Evolutionary conservation across 1,284 basidiomycete species (phyloP).

Genomic region (Heliocybe sulcata): DNA sequence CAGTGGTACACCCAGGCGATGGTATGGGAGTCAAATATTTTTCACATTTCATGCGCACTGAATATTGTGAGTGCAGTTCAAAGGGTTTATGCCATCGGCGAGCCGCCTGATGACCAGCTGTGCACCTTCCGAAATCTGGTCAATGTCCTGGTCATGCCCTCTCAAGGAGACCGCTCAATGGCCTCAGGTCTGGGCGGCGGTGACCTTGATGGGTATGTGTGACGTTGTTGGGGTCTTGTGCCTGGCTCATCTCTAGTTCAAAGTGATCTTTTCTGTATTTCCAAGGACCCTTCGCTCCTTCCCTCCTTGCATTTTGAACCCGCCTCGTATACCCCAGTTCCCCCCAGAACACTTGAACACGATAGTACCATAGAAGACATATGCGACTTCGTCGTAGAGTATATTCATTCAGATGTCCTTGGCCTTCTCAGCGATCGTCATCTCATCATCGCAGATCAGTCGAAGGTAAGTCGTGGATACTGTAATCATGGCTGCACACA

Average conservation of each 20-base stretch:
- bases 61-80: neutral
- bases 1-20: slow-evolving; percentile 68
- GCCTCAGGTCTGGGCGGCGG: slow-evolving; percentile 63
- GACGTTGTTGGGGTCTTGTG: slow-evolving; percentile 18
- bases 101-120: slow-evolving; percentile 47
- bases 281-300: slow-evolving; percentile 38
- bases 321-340: slow-evolving; percentile 41
- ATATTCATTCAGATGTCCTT: slow-evolving; percentile 73
- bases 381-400: slow-evolving; percentile 77
- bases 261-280: slow-evolving; percentile 29
- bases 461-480: slow-evolving; percentile 32
- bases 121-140: slow-evolving; percentile 57
- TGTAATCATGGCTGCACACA: neutral
- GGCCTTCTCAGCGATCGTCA: slow-evolving; percentile 64
- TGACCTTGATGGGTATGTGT: slow-evolving; percentile 27
- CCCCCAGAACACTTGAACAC: slow-evolving; percentile 26
- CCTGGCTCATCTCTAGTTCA: neutral
- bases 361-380: slow-evolving; percentile 69
- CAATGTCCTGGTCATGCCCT: slow-evolving; percentile 71
- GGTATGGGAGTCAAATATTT: slow-evolving; percentile 29
- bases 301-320: slow-evolving; percentile 41
- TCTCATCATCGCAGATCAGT: slow-evolving; percentile 70
- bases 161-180: slow-evolving; percentile 52
- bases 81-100: slow-evolving; percentile 57
- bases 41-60: neutral